Evolutionary conservation across 208 protist species (phyloP).

Genomic region (Acanthamoeba royreba): DNA sequence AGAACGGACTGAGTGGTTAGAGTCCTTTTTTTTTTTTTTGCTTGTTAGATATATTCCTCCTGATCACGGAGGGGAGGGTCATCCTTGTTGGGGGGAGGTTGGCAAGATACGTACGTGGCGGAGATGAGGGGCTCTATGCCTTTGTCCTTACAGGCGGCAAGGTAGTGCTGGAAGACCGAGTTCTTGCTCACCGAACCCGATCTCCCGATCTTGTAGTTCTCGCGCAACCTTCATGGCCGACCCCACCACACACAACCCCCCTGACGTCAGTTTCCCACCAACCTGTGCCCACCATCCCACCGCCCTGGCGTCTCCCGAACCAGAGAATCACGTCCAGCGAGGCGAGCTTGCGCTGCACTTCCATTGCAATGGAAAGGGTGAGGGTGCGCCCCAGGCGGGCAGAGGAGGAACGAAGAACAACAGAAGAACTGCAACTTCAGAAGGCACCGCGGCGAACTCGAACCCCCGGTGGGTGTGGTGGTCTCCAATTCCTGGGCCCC

Average conservation of each 20-base stretch:
- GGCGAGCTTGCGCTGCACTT: background rate
- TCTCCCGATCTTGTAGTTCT: background rate
- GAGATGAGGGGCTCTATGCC: background rate
- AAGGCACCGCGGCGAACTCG: too few relatives aligned
- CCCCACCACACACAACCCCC: too few relatives aligned
- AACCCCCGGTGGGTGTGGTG: too few relatives aligned
- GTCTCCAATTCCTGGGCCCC: too few relatives aligned
- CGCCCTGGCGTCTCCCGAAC: too few relatives aligned
- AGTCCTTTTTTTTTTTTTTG: background rate
- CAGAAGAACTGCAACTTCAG: too few relatives aligned
- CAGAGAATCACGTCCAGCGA: background rate
- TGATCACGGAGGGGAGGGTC: background rate
- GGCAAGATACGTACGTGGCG: background rate
- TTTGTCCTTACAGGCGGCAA: background rate
- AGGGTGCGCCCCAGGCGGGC: too few relatives aligned
- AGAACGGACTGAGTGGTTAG: too few relatives aligned
- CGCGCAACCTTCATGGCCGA: background rate
- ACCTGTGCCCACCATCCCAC: too few relatives aligned
- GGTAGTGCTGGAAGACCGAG: background rate
- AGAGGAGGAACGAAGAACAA: too few relatives aligned
- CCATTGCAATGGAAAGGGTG: background rate
- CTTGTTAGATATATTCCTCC: background rate
- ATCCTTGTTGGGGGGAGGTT: background rate
- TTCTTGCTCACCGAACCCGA: conserved; percentile 3
- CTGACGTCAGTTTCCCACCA: too few relatives aligned